Base-by-base conservation (phyloP, 1,139 yeast genomes). In the Hemisphaericaspora xylanilytica region DNA sequence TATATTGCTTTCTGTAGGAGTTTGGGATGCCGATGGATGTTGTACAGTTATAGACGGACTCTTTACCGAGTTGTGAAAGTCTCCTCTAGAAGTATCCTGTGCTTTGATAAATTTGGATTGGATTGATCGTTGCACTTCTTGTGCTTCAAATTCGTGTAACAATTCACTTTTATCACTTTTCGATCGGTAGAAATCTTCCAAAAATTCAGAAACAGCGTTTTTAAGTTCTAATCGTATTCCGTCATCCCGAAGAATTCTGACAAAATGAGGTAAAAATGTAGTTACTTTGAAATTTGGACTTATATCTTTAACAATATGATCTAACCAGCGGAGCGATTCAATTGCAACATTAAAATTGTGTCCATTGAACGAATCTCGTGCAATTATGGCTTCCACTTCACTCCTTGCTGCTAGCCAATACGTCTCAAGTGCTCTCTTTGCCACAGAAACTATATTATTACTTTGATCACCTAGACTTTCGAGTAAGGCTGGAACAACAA, bases 321-420 rank as follows among this genome's bases (percentile, higher is more conserved):
- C 46, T 13, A 70, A 51, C 70, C 72, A 67, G 28, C 45, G 47
- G 24, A 67, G 55, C 5, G 65, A 46, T 42, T 77, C 82, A 5
- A 66, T 56, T 27, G 78, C 65, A 8, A 80, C 65, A 11, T 48
- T 55, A 2, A 62, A 50, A 40, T 66, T 65, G 6, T 67, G 50
- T 51, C 70, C 72, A 12, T 59, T 53, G 31, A 85, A 65, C 0
- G 85, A 90, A n/a, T 64, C 53, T 3, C 73, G 75, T 14, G 68
- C 61, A 20, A 85, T 48, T 5, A 61, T 52, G 11, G 48, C 51
- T 36, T 84, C 89, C 7, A 82, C 80, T 21, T 73, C 73, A 1
- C 59, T 55, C 0, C 85, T 81, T 5, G 80, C 68, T 2, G 79
- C 73, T n/a, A 79, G 65, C 87, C 89, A 84, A 51, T 77, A 80